Evolutionary conservation across 805 yeast genomes (phyloP).

Genomic region (Teunomyces stri): DNA sequence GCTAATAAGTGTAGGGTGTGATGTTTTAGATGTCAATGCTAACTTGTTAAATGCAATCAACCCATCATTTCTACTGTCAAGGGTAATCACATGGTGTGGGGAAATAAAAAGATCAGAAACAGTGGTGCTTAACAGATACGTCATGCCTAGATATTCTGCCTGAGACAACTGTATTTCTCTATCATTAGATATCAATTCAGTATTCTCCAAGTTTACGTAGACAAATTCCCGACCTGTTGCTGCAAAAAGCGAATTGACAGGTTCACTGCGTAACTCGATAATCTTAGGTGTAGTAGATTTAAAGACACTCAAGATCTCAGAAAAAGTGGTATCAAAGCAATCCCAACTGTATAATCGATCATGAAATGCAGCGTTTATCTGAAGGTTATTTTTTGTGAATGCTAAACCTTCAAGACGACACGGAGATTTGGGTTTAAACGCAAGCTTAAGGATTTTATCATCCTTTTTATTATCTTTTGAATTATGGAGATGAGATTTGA

Average conservation of each 20-base stretch:
- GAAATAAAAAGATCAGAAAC: constrained; percentile 23
- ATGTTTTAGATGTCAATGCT: constrained; percentile 11
- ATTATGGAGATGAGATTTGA: constrained; percentile 28
- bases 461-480: constrained; percentile 31
- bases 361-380: constrained; percentile 22
- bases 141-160: constrained; percentile 12
- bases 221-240: constrained; percentile 14
- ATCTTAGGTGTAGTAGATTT: constrained; percentile 16
- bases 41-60: constrained; percentile 31
- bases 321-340: constrained; percentile 26
- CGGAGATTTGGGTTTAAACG: constrained; percentile 16
- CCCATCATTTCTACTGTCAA: constrained; percentile 14
- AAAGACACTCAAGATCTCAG: constrained; percentile 30
- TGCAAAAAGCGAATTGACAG: constrained; percentile 11
- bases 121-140: constrained; percentile 5
- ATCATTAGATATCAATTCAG: constrained; percentile 29
- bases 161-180: constrained; percentile 22
- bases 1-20: constrained; percentile 2
- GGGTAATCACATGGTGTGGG: constrained; percentile 28
- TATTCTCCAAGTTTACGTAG: constrained; percentile 11
- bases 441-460: constrained; percentile 31
- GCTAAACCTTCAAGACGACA: not conserved
- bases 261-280: not conserved
- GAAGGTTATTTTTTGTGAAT: constrained; percentile 18
- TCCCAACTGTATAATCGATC: constrained; percentile 29